These are phyloP conservation scores for Candida khao-thaluensis DNA, from an alignment of 805 yeast genomes.

Conservation along the genomic window DNA sequence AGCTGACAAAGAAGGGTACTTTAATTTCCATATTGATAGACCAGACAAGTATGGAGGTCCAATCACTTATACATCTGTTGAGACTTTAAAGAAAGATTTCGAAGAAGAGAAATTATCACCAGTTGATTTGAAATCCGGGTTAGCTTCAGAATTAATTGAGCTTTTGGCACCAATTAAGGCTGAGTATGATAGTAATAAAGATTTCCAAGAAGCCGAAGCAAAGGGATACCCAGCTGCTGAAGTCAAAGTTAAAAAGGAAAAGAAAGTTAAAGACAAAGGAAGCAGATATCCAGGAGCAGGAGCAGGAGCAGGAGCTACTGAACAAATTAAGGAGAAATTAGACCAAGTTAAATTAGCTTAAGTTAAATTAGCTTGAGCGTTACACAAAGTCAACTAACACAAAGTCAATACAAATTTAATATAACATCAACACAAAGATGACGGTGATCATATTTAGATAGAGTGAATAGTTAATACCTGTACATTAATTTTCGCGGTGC, in stretches of 20 bases:
- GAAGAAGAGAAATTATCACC: constrained; percentile 78
- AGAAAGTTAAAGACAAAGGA: constrained; percentile 85
- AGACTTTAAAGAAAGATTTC: constrained; percentile 68
- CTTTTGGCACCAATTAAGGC: constrained; percentile 83
- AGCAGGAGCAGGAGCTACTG: constrained; percentile 25
- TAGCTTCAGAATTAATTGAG: constrained; percentile 76
- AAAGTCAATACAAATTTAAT: no score
- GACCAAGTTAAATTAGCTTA: constrained; percentile 5
- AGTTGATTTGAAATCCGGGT: constrained; percentile 91
- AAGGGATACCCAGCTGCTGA: constrained; percentile 84
- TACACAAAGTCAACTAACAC: no score
- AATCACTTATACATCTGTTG: constrained; percentile 66
- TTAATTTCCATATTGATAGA: constrained; percentile 74
- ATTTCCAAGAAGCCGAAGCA: constrained; percentile 69
- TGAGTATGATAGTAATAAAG: constrained; percentile 58
- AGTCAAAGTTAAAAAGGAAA: constrained; percentile 62
- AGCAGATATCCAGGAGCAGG: constrained; percentile 75
- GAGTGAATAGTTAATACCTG: neutral
- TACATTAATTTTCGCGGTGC: neutral
- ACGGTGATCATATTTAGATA: no score
- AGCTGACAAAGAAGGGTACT: constrained; percentile 49
- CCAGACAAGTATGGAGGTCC: constrained; percentile 98
- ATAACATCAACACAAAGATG: no score
- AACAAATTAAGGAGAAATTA: constrained; percentile 26
- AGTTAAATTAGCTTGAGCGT: no score